phyloP scores from a whole-genome alignment of 805 yeast species.

The Jamesozyma piceae region DNA sequence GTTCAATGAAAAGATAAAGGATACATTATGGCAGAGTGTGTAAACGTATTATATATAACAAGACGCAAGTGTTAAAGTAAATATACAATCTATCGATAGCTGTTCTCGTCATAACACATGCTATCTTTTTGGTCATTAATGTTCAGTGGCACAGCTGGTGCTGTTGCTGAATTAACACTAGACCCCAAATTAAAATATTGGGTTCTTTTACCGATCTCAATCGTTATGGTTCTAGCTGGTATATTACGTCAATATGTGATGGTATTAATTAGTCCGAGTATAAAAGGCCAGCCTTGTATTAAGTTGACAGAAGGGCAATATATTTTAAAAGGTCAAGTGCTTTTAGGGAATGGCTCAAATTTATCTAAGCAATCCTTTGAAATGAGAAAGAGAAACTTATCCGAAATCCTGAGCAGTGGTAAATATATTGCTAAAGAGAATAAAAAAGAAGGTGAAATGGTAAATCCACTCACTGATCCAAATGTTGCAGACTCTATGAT shows the following conservation, averaged over 20 bases:
- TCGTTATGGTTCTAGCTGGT: slow-evolving; percentile 85
- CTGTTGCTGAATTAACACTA: slow-evolving; percentile 47
- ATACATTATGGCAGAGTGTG: not conserved
- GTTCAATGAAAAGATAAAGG: not conserved
- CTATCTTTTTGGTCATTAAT: slow-evolving; percentile 8
- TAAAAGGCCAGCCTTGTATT: slow-evolving; percentile 43
- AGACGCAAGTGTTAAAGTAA: too few relatives aligned
- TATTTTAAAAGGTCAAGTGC: slow-evolving; percentile 47
- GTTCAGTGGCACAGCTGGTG: slow-evolving; percentile 16
- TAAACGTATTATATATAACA: too few relatives aligned
- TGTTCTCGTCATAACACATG: too few relatives aligned
- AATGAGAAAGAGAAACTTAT: slow-evolving; percentile 40
- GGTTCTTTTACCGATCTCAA: slow-evolving; percentile 84
- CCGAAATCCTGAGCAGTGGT: slow-evolving; percentile 42
- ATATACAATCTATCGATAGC: too few relatives aligned
- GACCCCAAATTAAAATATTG: slow-evolving; percentile 81
- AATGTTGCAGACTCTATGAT: slow-evolving; percentile 61
- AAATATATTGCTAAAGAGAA: slow-evolving; percentile 43
- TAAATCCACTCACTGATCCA: slow-evolving; percentile 65
- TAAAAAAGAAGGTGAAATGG: slow-evolving; percentile 31
- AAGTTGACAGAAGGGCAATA: slow-evolving; percentile 56
- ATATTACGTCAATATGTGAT: slow-evolving; percentile 63
- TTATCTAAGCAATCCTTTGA: slow-evolving; percentile 46
- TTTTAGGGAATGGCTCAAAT: slow-evolving; percentile 46
- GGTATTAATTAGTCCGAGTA: slow-evolving; percentile 47